These are phyloP conservation scores for Paecilomyces fulvus DNA, from an alignment of 2,329 filamentous ascomycete species.

Conservation along the genomic window DNA sequence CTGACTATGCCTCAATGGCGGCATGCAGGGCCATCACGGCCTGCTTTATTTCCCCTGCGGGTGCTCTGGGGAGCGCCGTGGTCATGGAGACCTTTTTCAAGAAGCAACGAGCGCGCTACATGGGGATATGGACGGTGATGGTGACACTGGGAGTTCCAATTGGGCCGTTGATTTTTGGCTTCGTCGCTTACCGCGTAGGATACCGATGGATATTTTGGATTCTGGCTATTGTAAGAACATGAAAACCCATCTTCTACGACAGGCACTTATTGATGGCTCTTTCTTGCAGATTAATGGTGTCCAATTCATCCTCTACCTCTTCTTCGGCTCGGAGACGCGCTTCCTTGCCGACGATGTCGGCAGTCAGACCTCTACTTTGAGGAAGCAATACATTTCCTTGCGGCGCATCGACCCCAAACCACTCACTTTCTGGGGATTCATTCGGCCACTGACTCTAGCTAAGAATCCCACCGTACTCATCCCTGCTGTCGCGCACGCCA, in stretches of 20 bases:
- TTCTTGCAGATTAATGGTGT: constrained; percentile 43
- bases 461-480: constrained; percentile 42
- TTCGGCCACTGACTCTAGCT: constrained; percentile 43
- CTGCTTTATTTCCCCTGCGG: constrained; percentile 50
- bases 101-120: constrained; percentile 45
- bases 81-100: constrained; percentile 53
- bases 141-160: constrained; percentile 42
- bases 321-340: constrained; percentile 48
- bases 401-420: constrained; percentile 47
- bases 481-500: constrained; percentile 45
- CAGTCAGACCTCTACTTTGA: constrained; percentile 26
- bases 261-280: not conserved
- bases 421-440: constrained; percentile 42
- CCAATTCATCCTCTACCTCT: constrained; percentile 49
- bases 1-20: constrained; percentile 42
- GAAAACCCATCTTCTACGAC: constrained; percentile 5
- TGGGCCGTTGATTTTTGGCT: constrained; percentile 28
- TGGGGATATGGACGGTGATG: constrained; percentile 51
- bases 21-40: constrained; percentile 45
- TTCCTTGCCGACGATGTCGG: constrained; percentile 33
- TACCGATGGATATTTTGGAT: constrained; percentile 54
- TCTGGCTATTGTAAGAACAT: constrained; percentile 42
- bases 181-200: constrained; percentile 44
- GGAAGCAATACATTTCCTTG: constrained; percentile 38
- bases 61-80: constrained; percentile 48